Percentiles rank a stretch among this genome's conserved stretches.
These are phyloP conservation scores for Flaveria bidentis DNA, from an alignment of 129 eudicot species.

Conservation along the genomic window DNA sequence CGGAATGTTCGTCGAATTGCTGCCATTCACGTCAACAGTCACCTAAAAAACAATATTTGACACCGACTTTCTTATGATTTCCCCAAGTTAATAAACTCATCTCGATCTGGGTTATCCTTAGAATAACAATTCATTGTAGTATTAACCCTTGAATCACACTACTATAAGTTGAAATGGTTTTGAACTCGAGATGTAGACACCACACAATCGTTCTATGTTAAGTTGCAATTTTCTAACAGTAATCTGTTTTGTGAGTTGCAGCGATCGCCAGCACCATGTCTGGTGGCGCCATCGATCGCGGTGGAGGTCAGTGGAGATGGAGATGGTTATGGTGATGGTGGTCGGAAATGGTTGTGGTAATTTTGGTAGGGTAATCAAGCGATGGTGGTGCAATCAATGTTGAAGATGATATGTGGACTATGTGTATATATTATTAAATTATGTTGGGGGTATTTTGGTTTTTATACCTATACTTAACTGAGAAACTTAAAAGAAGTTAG, in stretches of 20 bases:
- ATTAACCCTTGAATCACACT: slow-evolving; percentile 31
- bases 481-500: too few species aligned
- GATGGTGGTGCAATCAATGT: too few species aligned
- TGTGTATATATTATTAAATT: too few species aligned
- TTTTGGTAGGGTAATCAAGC: too few species aligned
- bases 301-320: too few species aligned
- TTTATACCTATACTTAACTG: too few species aligned
- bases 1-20: slow-evolving; percentile 23
- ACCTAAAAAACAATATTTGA: slow-evolving; percentile 40
- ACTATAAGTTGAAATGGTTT: slow-evolving; percentile 31
- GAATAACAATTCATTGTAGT: slow-evolving; percentile 48
- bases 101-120: slow-evolving; percentile 10
- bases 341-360: too few species aligned
- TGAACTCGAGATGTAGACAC: slow-evolving; percentile 35
- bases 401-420: too few species aligned
- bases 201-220: slow-evolving; percentile 36
- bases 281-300: too few species aligned
- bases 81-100: slow-evolving; percentile 31
- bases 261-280: too few species aligned
- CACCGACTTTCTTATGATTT: slow-evolving; percentile 34
- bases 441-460: too few species aligned
- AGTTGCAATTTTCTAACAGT: slow-evolving; percentile 50
- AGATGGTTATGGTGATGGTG: too few species aligned
- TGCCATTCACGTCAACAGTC: slow-evolving; percentile 32
- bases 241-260: slow-evolving; percentile 49